These are phyloP conservation scores for Aspergillus pseudoterreus DNA, from an alignment of 2,329 filamentous ascomycete genomes.

Conservation along the genomic window DNA sequence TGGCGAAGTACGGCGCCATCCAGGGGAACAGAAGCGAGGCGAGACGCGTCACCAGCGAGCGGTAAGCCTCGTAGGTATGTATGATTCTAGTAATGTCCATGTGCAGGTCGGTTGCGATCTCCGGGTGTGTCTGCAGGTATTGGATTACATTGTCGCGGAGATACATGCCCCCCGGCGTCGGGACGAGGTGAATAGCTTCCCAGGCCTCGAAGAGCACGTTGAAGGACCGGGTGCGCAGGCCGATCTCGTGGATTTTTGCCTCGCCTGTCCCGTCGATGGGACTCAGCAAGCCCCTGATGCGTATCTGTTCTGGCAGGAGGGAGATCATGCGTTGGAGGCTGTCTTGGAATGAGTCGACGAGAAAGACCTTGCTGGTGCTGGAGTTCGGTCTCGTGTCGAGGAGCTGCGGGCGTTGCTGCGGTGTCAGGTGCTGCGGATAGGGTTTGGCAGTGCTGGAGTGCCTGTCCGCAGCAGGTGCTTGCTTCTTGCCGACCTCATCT, in stretches of 20 bases:
- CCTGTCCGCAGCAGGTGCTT: too few species aligned
- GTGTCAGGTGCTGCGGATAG: too few species aligned
- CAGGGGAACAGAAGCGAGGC: constrained; percentile 29
- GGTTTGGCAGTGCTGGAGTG: too few species aligned
- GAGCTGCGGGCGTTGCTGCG: too few species aligned
- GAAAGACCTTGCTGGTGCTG: too few species aligned
- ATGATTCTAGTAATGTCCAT: constrained; percentile 27
- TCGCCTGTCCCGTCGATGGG: constrained; percentile 39
- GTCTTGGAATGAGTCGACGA: background rate
- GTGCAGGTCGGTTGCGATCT: constrained; percentile 11
- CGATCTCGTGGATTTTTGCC: constrained; percentile 38
- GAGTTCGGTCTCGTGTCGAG: too few species aligned
- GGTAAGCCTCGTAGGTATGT: constrained; percentile 42
- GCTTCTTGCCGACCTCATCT: too few species aligned
- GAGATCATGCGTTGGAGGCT: background rate
- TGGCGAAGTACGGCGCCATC: constrained; percentile 40
- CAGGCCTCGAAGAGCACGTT: constrained; percentile 40
- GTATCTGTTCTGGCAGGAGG: constrained; percentile 6
- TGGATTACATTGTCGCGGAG: constrained; percentile 42
- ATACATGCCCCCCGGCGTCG: constrained; percentile 29
- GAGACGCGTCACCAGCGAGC: constrained; percentile 38
- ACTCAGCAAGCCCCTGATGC: constrained; percentile 27
- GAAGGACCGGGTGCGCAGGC: constrained; percentile 38
- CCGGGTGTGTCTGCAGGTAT: constrained; percentile 29
- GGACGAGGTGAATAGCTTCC: constrained; percentile 15